Base-by-base conservation (phyloP, 1,139 yeast species). In the Debaryomycetaceae sp. region DNA sequence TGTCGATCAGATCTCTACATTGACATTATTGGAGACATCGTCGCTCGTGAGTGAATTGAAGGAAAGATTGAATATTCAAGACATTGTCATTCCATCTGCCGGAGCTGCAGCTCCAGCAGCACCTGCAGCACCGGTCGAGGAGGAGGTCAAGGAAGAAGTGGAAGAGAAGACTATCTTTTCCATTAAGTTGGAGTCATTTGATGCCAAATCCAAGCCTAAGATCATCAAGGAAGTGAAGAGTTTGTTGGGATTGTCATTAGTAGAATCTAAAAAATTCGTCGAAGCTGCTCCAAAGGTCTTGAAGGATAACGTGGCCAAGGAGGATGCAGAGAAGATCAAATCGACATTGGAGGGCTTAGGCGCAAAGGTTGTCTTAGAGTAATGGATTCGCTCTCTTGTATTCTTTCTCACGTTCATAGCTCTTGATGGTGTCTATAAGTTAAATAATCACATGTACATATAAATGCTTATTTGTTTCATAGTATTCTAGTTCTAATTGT, bases 231-330 rank as follows among this genome's bases (percentile, higher is more conserved):
- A 92, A 72, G 95, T 92, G 54, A 92, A 92, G 77, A 78, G 86
- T 47, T 74, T 92, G 63, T 77, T 92, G 58, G 97, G 97, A 7
- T 77, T 92, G 59, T 88, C 96, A 14, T 78, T 92, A 53, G 98
- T 92, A 46, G 98, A 92, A 63, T 87, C 97, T 47, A 94, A 92
- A 81, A 92, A 92, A 73, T 87, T 92, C 53, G 99, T 94, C 44
- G 99, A 92, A 73, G 72, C 91, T 57, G 98, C 98, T 47, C 99
- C 99, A 55, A 92, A 92, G 77, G 75, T 87, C 36, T 77, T 86
- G 66, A 87, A 87, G 70, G 95, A 86, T 56, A 84, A 84, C 52
- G 87, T 86, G 43, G 81, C 89, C 46, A 86, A 87, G 75, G 95
- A 86, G 61, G 95, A 86, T 57, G 94, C 94, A 47, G 95, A 87